A percentile compares a stretch with the other conserved stretches of the same genome.
phyloP scores from a whole-genome alignment of 306 rosid genomes.

The Abrus precatorius region DNA sequence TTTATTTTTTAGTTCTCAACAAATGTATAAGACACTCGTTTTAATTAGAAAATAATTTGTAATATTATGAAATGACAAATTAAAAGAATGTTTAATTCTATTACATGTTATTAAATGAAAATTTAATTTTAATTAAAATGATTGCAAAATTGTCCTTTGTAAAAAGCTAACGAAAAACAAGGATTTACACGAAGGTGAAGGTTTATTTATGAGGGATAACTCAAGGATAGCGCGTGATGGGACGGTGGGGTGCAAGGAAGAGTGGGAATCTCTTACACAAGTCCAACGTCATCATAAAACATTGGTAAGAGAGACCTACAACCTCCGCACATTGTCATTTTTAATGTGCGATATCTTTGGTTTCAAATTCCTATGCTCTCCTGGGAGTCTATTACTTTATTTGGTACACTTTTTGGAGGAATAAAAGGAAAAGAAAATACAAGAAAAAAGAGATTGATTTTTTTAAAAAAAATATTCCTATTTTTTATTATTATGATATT shows the following conservation, averaged over 20 bases:
- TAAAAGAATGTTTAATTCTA: too few species aligned
- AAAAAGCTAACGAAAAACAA: not conserved
- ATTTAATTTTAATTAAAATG: too few species aligned
- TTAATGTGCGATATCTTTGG: not conserved
- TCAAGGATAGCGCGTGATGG: conserved; percentile 18
- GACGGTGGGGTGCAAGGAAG: not conserved
- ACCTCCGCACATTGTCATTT: conserved; percentile 17
- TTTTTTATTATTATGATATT: not conserved
- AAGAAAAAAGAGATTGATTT: too few species aligned
- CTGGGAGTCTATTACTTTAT: too few species aligned
- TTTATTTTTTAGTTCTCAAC: too few species aligned
- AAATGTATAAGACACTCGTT: too few species aligned
- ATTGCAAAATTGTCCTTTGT: too few species aligned
- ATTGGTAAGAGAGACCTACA: not conserved
- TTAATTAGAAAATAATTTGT: too few species aligned
- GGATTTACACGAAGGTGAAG: conserved; percentile 38
- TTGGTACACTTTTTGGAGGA: too few species aligned
- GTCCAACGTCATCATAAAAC: conserved; percentile 49
- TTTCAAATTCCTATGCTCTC: conserved; percentile 5
- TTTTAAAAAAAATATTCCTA: not conserved
- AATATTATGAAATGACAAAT: too few species aligned
- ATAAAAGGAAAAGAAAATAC: too few species aligned
- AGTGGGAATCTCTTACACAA: conserved; percentile 46
- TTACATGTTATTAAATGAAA: too few species aligned
- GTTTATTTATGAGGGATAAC: not conserved